A percentile compares a stretch with the other conserved stretches of the same genome.
Conservation (phyloP, 1,284 basidiomycete species). For the Veloboletus limbatus region DNA sequence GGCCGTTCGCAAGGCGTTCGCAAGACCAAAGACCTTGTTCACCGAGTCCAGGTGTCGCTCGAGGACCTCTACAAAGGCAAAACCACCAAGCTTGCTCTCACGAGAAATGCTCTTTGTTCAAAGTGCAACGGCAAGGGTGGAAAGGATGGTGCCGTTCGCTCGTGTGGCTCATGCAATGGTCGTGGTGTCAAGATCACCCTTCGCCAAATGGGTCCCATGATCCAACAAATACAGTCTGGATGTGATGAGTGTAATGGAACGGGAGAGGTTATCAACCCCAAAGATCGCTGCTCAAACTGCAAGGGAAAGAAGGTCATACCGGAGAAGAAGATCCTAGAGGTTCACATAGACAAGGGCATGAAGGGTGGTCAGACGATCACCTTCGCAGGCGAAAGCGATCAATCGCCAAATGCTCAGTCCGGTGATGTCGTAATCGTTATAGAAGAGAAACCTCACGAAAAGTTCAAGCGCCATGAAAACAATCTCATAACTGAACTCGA, state of each 20-base stretch:
- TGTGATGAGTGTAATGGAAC: conserved; percentile 92
- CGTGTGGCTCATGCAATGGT: conserved; percentile 81
- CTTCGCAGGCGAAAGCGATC: conserved; percentile 95
- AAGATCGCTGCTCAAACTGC: conserved; percentile 92
- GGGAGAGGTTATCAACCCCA: conserved; percentile 92
- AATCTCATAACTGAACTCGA: conserved; percentile 88
- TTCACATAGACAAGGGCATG: conserved; percentile 99
- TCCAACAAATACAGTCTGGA: conserved; percentile 96
- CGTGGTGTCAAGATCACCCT: conserved; percentile 91
- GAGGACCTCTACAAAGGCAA: conserved; percentile 99
- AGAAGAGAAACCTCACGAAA: conserved; percentile 92
- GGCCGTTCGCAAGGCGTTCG: conserved; percentile 77
- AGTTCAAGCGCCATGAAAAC: conserved; percentile 92
- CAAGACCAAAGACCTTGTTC: conserved; percentile 97
- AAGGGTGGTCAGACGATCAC: conserved; percentile 95
- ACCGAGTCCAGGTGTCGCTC: conserved; percentile 93
- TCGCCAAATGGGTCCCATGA: conserved; percentile 99
- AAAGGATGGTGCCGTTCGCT: conserved; percentile 91
- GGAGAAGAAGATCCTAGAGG: conserved; percentile 98
- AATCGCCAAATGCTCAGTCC: conserved; percentile 85
- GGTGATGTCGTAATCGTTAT: conserved; percentile 98
- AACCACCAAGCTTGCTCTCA: conserved; percentile 95
- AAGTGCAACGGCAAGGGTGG: conserved; percentile 97
- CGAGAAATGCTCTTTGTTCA: conserved; percentile 90
- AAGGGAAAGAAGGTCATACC: conserved; percentile 94